phyloP scores from a whole-genome alignment of 2,329 filamentous ascomycete species.

The Neurospora crassa region DNA sequence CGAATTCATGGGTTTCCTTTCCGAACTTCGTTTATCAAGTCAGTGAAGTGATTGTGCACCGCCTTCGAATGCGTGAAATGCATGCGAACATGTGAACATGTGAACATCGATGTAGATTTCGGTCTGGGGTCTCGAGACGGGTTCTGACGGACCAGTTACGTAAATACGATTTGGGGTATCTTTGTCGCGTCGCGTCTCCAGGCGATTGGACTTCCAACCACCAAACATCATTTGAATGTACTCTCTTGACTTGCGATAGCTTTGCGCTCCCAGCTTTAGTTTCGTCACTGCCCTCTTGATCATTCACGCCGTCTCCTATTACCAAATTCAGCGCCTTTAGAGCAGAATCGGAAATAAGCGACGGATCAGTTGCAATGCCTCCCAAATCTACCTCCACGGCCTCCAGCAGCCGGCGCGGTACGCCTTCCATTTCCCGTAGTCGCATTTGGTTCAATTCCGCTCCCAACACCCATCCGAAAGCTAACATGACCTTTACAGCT shows the following conservation, averaged over 20 bases:
- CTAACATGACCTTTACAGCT: not conserved
- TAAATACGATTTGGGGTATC: not conserved
- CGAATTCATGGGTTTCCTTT: slow-evolving; percentile 13
- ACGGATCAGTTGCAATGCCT: not conserved
- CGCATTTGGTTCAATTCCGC: not conserved
- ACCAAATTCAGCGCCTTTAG: too few relatives aligned
- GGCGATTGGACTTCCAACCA: not conserved
- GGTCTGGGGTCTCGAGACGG: not conserved
- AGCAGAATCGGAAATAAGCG: not conserved
- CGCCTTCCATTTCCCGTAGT: not conserved
- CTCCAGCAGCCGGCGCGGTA: not conserved
- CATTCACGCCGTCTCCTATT: not conserved
- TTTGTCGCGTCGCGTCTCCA: not conserved
- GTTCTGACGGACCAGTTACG: not conserved
- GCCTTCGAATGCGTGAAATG: not conserved
- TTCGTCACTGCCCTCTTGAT: not conserved
- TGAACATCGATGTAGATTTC: not conserved
- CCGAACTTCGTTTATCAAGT: not conserved
- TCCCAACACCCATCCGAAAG: not conserved
- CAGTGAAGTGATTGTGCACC: not conserved
- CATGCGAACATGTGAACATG: not conserved
- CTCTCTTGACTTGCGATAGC: not conserved
- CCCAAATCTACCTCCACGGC: not conserved
- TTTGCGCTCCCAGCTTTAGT: not conserved
- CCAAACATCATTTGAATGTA: not conserved